A percentile compares a stretch with the other conserved stretches of the same genome.
phyloP scores from a whole-genome alignment of 345 rosid genomes.

The Eucalyptus dawsonii region DNA sequence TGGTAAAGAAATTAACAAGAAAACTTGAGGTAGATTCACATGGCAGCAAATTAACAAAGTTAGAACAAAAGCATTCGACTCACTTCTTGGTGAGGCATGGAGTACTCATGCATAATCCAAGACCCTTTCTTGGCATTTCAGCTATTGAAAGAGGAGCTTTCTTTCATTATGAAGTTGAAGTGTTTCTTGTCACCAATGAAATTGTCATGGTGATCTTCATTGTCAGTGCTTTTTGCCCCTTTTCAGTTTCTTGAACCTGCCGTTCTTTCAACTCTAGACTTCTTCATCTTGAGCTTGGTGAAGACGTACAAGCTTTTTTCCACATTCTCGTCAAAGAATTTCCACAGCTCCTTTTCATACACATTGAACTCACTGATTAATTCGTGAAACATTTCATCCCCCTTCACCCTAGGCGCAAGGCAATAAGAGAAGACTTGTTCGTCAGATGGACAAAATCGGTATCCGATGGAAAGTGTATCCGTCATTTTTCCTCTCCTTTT shows the following conservation, averaged over 20 bases:
- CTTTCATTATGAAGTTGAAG: not conserved
- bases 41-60: not conserved
- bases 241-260: not conserved
- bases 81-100: not conserved
- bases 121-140: not conserved
- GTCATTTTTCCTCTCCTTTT: not conserved
- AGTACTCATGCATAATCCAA: not conserved
- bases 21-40: not conserved
- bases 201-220: not conserved
- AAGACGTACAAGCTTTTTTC: not conserved
- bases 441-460: rapidly evolving
- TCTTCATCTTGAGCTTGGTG: not conserved
- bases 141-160: not conserved
- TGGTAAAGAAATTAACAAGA: not conserved
- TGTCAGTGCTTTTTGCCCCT: not conserved
- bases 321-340: rapidly evolving
- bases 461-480: not conserved
- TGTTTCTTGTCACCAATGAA: not conserved
- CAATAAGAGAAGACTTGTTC: not conserved
- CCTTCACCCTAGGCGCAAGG: not conserved
- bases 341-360: not conserved
- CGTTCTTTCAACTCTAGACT: not conserved
- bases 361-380: not conserved
- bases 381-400: rapidly evolving
- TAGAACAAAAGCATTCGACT: not conserved